Evolutionary conservation across 805 yeast genomes (phyloP).

Genomic region (Yarrowia sp.): DNA sequence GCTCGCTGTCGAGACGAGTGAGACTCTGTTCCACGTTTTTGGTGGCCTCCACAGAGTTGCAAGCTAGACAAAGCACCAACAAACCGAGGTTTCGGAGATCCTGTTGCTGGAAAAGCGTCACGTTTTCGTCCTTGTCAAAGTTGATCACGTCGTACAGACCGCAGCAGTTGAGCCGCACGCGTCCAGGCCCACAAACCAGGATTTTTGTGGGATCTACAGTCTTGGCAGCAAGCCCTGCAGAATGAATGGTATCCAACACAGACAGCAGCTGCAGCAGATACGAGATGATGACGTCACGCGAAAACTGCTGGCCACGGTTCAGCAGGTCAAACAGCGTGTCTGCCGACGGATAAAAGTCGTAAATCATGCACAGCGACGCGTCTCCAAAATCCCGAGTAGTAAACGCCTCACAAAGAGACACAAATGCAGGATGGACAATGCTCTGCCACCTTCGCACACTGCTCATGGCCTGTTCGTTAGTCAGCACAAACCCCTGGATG

Average conservation of each 20-base stretch:
- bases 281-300: constrained; percentile 58
- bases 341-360: constrained; percentile 81
- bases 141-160: constrained; percentile 68
- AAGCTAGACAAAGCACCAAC: constrained; percentile 54
- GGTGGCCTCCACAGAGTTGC: constrained; percentile 28
- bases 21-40: constrained; percentile 26
- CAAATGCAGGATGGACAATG: constrained; percentile 48
- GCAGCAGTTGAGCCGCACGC: constrained; percentile 67
- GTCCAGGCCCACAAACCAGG: constrained; percentile 64
- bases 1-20: constrained; percentile 16
- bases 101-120: constrained; percentile 43
- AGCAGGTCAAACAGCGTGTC: constrained; percentile 63
- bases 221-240: constrained; percentile 59
- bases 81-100: constrained; percentile 62
- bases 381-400: constrained; percentile 85
- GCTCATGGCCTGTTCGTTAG: constrained; percentile 57
- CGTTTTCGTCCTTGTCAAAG: constrained; percentile 32
- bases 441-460: constrained; percentile 65
- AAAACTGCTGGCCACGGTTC: constrained; percentile 48
- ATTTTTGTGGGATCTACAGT: constrained; percentile 63
- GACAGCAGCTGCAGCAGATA: constrained; percentile 70
- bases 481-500: constrained; percentile 54
- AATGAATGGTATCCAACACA: constrained; percentile 67
- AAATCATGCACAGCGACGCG: constrained; percentile 66
- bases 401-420: constrained; percentile 73